Base-by-base conservation (phyloP, 2,329 filamentous ascomycete genomes). In the Sporothrix brasiliensis region DNA sequence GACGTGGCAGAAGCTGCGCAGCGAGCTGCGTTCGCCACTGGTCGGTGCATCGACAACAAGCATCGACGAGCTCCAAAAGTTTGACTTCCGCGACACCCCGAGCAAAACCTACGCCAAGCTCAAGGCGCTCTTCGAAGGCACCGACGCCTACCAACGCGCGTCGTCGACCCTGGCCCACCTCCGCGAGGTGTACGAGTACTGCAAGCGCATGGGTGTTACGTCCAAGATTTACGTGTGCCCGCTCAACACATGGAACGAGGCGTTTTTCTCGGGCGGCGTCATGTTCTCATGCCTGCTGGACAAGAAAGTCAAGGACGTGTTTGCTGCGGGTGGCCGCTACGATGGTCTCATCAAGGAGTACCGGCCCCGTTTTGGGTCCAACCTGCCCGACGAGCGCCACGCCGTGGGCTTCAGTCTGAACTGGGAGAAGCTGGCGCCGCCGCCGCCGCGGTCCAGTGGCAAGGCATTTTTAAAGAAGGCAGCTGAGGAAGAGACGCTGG, bases 251-350 rank as follows among this genome's bases (percentile, higher is more conserved):
- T 87, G 96, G 76, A 97, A 97, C 76, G 94, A 97, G 77, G 91
- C 90, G 70, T 97, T 98, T 78, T 99, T 95, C 79, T 84, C 87
- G 21, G 91, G 91, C 0, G 94, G 94, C 9, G 84, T 98, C 39
- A 83, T 98, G 56, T 98, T 99, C 78, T 92, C 96, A 72, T 97
- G 93, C 76, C 82, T 97, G 2, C 93, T 94, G 73, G 94, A 98
- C 78, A 89, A 87, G 73, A 96, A 93, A 78, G 87, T 90, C 72
- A 89, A 87, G 75, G 91, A 95, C 75, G 92, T 98, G 0, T 93
- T 98, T 76, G 95, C 94, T 6, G 95, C 94, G 44, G 95, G 96
- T 67, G 95, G 95, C 2, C 88, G 95, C 65, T 99, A 99, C 78
- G 96, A 99, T 78, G 88, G 89, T 63, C 82, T 99, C 24, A 94